Evolutionary conservation across 495 filamentous ascomycete species (phyloP), one percentile per base, ranked within the genome.

Genomic region (Chaetomium cochliodes): DNA sequence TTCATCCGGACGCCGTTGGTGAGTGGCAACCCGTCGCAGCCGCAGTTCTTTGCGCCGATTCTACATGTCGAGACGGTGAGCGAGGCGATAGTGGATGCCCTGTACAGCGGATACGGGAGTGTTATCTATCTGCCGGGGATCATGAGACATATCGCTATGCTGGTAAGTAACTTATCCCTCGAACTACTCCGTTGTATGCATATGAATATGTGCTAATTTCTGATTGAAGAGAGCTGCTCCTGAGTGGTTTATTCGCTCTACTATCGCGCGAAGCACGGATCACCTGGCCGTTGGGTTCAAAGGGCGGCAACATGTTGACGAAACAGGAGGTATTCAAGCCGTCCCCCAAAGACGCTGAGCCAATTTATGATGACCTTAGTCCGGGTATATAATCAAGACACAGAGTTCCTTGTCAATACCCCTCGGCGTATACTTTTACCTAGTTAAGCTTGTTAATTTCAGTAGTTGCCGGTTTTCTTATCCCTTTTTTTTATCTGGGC

Each of bases 1-100:
- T 78, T 78, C 22, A 73, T 76, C 44, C 69, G 71, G 30, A 78
- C 76, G 20, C 73, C 76, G 11, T 52, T 80, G 8, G 60, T 78
- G 47, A 58, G 66, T 15, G 73, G 74, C 0, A 60, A 70, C 25
- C 70, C 70, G 11, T 67, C 68, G 18, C 69, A 76, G 56, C 66
- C 76, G 3, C 66, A 64, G 11, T 78, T 79, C 28, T 1, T 78
- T 2, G 65, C 69, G 33, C 76, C 78, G 30, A 30, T 78, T n/a
- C 44, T 80, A 22, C 72, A 79, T 60, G 68, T 75, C 3, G 73
- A 77, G 46, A 76, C 75, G 6, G 76, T 76, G 0, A 69, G 66
- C 39, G 72, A 80, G 63, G 60, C 67, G 0, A 72, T 80, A 58
- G 74, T 76, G 0, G 65, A 75, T 52, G 62, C 58, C 8, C 47